Base-by-base conservation (phyloP, 768 basidiomycete genomes). In the Cystofilobasidium macerans region DNA sequence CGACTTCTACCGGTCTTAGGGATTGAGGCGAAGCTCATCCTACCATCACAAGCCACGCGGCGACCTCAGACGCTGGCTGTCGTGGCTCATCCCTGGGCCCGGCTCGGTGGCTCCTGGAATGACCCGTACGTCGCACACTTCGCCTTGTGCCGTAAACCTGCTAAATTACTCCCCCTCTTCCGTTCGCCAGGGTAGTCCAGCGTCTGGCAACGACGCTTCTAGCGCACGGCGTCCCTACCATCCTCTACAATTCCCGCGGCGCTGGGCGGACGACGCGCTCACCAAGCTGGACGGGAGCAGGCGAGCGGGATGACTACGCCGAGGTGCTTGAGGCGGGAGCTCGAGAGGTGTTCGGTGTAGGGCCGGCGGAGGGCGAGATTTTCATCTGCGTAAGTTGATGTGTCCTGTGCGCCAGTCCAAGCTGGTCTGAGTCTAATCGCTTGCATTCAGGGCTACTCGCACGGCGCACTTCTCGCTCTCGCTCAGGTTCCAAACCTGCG, bases 11-110 rank as follows among this genome's bases (percentile, higher is more conserved):
- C n/a, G n/a, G n/a, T n/a, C n/a, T n/a, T n/a, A 8, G 35, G 43
- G 2, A 60, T 60, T 18, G 58, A 60, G 58, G 58, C 58, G 24
- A 60, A 40, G 36, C 9, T 60, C 7, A 1, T 38, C 24, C 24
- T 60, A 26, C 58, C 57, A 22, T 58, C 57, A 3, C 20, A 6
- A 22, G 5, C 28, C 18, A 22, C 32, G 8, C 28, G 26, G 1
- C n/a, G n/a, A n/a, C 20, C 45, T 8, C 26, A 30, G 18, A 58
- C 32, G n/a, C 28, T 60, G 13, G 58, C 58, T 24, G 28, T 60
- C 35, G 26, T 60, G n/a, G 58, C 58, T 12, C 58, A 60, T n/a
- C 58, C 58, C 3, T 60, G 58, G 58, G 38, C 58, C 20, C 58
- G 58, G 9, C 38, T 60, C 9, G 58, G 58, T 22, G 58, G 58